Conservation (phyloP, 1,284 basidiomycete species). For the Tylopilus sp. region DNA sequence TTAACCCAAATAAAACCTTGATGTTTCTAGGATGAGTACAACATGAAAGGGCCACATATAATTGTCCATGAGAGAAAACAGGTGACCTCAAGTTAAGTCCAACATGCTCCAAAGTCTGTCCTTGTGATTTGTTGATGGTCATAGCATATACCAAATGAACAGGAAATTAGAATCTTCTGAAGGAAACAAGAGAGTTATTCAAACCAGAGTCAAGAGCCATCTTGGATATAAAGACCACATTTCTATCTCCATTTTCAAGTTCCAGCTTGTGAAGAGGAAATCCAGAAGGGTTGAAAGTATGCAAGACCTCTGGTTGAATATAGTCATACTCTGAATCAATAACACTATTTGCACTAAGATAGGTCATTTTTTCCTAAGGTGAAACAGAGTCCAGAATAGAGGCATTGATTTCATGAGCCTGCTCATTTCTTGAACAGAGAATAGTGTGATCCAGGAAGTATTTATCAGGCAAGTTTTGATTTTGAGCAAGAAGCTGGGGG, state of each 20-base stretch:
- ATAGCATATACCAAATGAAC: conserved; percentile 44
- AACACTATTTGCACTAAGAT: conserved; percentile 17
- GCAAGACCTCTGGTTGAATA: neutral
- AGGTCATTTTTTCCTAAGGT: conserved; percentile 1
- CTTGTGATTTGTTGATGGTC: conserved; percentile 51
- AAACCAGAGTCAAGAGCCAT: neutral
- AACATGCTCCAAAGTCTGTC: conserved; percentile 38
- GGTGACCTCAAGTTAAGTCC: conserved; percentile 2
- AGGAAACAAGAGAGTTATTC: conserved; percentile 5
- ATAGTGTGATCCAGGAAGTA: neutral
- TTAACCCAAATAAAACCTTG: conserved; percentile 4
- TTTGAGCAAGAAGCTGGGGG: neutral
- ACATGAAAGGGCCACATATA: conserved; percentile 11
- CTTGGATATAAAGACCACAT: neutral
- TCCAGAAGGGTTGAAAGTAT: neutral
- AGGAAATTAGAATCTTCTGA: neutral
- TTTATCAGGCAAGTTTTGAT: neutral
- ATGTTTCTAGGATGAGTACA: conserved; percentile 18
- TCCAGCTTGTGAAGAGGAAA: neutral
- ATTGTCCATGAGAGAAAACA: conserved; percentile 25
- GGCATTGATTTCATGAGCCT: conserved; percentile 21
- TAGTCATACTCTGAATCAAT: neutral
- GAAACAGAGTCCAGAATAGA: conserved; percentile 9
- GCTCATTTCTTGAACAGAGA: neutral
- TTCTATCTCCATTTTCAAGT: neutral